These are phyloP conservation scores for Xylaria scruposa DNA, from an alignment of 495 filamentous ascomycete species.

Conservation along the genomic window DNA sequence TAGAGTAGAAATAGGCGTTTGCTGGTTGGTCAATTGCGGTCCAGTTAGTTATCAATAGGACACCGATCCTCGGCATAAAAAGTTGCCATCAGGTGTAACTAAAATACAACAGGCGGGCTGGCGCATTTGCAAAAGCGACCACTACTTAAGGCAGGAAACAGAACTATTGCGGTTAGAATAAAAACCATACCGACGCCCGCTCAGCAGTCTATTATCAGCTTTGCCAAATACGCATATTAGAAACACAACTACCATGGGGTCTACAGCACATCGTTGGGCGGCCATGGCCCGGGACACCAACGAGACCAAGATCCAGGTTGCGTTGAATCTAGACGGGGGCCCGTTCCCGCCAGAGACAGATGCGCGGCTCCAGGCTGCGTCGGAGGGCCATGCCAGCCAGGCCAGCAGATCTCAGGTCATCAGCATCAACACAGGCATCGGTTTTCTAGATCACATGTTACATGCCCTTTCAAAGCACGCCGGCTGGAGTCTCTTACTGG, in stretches of 20 bases:
- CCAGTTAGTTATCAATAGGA: not conserved
- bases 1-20: not conserved
- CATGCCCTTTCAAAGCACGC: conserved; percentile 95
- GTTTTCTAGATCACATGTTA: conserved; percentile 99
- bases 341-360: conserved; percentile 68
- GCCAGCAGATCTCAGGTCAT: conserved; percentile 81
- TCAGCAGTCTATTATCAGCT: not conserved
- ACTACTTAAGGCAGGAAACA: not conserved
- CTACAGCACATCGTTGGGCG: conserved; percentile 64
- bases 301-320: conserved; percentile 93
- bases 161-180: not conserved
- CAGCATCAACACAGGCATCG: conserved; percentile 89
- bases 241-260: conserved; percentile 44
- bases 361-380: conserved; percentile 44
- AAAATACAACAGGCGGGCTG: not conserved
- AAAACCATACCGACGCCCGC: not conserved
- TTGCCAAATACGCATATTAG: not conserved
- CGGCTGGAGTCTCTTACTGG: conserved; percentile 85
- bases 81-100: not conserved
- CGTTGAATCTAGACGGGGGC: conserved; percentile 92
- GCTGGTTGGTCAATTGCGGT: conserved; percentile 20
- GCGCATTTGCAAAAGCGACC: not conserved
- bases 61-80: conserved; percentile 26
- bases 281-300: conserved; percentile 86
- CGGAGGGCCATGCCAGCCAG: conserved; percentile 77